phyloP scores from a whole-genome alignment of 1,284 basidiomycete genomes.

The Irpex rosettiformis region DNA sequence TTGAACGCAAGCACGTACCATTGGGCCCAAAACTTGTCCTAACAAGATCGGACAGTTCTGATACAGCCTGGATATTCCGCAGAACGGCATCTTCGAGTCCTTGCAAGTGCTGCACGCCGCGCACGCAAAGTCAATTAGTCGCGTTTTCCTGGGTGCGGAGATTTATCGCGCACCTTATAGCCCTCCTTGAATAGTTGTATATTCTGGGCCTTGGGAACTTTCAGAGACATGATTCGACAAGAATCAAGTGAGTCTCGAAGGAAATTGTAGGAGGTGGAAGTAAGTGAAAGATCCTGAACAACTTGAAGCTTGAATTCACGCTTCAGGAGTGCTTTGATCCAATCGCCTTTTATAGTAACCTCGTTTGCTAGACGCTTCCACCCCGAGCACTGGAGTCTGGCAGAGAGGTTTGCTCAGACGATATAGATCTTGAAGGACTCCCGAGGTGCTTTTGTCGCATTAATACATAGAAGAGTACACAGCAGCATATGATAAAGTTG shows the following conservation, averaged over 20 bases:
- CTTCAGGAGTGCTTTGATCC: neutral
- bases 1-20: conserved; percentile 50
- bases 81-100: conserved; percentile 93
- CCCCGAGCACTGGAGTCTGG: neutral
- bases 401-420: no score
- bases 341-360: neutral
- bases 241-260: neutral
- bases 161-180: conserved; percentile 67
- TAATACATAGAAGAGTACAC: no score
- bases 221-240: conserved; percentile 71
- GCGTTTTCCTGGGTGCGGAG: neutral
- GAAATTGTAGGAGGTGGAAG: neutral
- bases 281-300: neutral
- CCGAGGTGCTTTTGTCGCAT: no score
- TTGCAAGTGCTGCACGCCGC: conserved; percentile 65
- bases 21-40: conserved; percentile 96
- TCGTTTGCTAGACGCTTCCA: neutral
- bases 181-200: conserved; percentile 94
- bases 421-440: no score
- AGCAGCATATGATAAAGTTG: no score
- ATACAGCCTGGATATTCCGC: conserved; percentile 94
- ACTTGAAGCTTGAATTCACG: neutral
- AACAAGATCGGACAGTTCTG: conserved; percentile 93
- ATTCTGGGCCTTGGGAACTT: conserved; percentile 89
- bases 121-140: conserved; percentile 5